Base-by-base conservation (phyloP, 129 eudicot genomes). In the Escallonia rubra region DNA sequence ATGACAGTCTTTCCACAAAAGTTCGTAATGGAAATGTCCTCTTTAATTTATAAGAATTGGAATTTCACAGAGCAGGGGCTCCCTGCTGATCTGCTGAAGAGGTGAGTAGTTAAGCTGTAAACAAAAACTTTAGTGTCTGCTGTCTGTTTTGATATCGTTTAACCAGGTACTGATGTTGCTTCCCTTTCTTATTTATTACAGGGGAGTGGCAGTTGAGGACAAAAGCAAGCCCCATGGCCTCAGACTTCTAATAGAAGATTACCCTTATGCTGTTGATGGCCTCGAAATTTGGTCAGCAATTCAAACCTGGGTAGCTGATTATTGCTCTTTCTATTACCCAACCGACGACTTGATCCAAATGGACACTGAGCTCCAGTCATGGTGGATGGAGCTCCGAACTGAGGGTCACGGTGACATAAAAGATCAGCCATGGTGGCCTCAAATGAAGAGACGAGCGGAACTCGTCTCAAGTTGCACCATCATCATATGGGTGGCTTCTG, bases 1-100 rank as follows among this genome's bases (percentile, higher is more conserved):
- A 64, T 40, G 72, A 88, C 97, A 6, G 94, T 88, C 2, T 88
- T 88, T 64, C 97, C 97, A 8, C 90, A 75, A 6, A 83, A 57
- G 65, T 91, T 78, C 71, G 82, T 96, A 43, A 83, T 91, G 94
- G 96, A 91, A 71, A 70, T 88, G 94, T 85, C 96, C 2, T 67
- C 94, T 49, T 67, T 71, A n/a, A 51, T 88, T 3, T 91, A 91
- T 66, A 88, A 77, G 63, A 69, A 73, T 39, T 88, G 97, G 96
- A 81, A 79, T 42, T 91, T 91, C 77, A 76, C 87, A 1, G 96
- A 91, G 41, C 96, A 91, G 50, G 94, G 81, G 5, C 81, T 91
- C 15, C 97, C 97, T 1, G 81, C 72, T 50, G 97, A 91, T 72
- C 87, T 91, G 11, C 72, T 88, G 46, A 91, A 85, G 63, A 85